Evolutionary conservation across 2,329 filamentous ascomycete genomes (phyloP), one percentile per base, ranked within the genome.

Genomic region (Rugonectria rugulosa): DNA sequence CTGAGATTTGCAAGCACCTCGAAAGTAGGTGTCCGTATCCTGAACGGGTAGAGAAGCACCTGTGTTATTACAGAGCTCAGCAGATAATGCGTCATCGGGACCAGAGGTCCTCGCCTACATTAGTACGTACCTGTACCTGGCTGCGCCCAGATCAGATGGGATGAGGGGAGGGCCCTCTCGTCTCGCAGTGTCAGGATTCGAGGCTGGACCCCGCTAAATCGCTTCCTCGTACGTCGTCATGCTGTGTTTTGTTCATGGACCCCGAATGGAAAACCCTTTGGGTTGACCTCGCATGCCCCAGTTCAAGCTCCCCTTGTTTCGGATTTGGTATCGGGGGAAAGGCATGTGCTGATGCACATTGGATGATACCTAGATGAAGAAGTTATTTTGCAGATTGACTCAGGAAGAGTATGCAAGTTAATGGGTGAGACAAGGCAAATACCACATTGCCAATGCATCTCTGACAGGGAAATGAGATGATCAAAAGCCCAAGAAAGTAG

Each of bases 61-160:
- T n/a, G n/a, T 14, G 19, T 9, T n/a, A 11, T 12, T 23, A 38
- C 19, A 38, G 43, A 17, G 15, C 21, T 43, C 29, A 29, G 21
- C 15, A 21, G 37, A 41, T 21, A 31, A 42, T 50, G 21, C n/a
- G 31, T 50, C 47, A 42, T 27, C 21, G 36, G 36, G 38, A 15
- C 14, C 8, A 42, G 17, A 15, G 21, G 3, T 24, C 24, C 38
- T 14, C 38, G 21, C 38, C 17, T 19, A 31, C 20, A 19, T 14
- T 29, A 29, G 29, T 14, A 5, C n/a, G 29, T 11, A 14, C 29
- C 29, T 32, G 29, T 14, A 14, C 29, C 29, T 27, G 29, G 11
- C 12, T 32, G 29, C 10, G 12, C 29, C 37, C 21, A 43, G 38
- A 42, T 43, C 37, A 42, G 38, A 50, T 38, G 44, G 34, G 44